These are phyloP conservation scores for Neocucurbitaria cava DNA, from an alignment of 2,329 filamentous ascomycete genomes.

Conservation along the genomic window DNA sequence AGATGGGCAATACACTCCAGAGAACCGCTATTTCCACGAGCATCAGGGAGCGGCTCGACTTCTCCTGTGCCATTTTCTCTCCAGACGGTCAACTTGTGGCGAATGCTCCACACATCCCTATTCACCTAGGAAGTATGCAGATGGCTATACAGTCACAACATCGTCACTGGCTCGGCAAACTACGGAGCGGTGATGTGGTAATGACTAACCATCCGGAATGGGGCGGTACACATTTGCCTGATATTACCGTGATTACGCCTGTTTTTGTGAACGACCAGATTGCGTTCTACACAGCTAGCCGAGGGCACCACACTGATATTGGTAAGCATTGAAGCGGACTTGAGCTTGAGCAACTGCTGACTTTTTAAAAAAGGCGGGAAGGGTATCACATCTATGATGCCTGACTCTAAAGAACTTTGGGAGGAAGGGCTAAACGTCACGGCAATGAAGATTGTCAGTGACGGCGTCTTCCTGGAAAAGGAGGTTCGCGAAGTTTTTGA, in stretches of 20 bases:
- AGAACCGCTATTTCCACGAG: constrained; percentile 62
- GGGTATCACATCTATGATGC: neutral
- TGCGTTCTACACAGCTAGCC: constrained; percentile 36
- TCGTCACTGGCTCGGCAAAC: constrained; percentile 38
- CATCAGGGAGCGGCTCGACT: constrained; percentile 55
- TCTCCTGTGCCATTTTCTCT: constrained; percentile 54
- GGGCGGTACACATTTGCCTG: constrained; percentile 52
- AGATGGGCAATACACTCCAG: constrained; percentile 65
- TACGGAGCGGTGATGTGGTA: constrained; percentile 50
- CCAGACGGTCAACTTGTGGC: constrained; percentile 52
- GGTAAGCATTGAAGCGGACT: neutral
- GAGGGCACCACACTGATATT: constrained; percentile 43
- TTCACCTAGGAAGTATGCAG: constrained; percentile 54
- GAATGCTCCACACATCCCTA: constrained; percentile 52
- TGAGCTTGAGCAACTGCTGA: neutral
- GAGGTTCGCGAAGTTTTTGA: neutral
- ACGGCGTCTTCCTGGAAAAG: neutral
- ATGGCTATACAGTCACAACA: constrained; percentile 52
- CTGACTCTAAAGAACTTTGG: neutral
- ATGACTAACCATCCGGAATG: constrained; percentile 50
- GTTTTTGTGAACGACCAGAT: constrained; percentile 44
- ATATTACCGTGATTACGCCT: constrained; percentile 53
- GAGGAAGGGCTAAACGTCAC: constrained; percentile 1
- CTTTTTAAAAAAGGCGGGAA: neutral
- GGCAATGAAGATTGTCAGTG: neutral